These are phyloP conservation scores for Parmelia sp. DNA, from an alignment of 495 filamentous ascomycete species.

Conservation along the genomic window DNA sequence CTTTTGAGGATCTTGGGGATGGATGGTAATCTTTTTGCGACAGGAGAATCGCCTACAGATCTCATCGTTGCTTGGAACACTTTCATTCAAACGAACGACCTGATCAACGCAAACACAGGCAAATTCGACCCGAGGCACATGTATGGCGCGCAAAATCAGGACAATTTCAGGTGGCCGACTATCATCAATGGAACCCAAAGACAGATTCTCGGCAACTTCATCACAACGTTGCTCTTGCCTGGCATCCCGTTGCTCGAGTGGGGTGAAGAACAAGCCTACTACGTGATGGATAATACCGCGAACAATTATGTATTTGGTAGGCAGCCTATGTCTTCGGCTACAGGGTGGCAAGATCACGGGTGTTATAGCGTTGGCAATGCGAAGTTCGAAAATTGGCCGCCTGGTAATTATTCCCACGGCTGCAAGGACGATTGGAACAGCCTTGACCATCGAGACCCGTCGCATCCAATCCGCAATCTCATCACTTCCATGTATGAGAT, in stretches of 20 bases:
- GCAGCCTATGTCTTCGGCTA: conserved; percentile 42
- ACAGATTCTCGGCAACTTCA: conserved; percentile 41
- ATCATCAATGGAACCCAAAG: conserved; percentile 43
- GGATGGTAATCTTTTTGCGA: conserved; percentile 41
- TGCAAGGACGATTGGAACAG: conserved; percentile 46
- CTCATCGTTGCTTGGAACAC: conserved; percentile 42
- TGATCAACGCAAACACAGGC: conserved; percentile 45
- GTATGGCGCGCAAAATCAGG: conserved; percentile 47
- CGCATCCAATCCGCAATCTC: conserved; percentile 45
- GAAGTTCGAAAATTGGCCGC: conserved; percentile 42
- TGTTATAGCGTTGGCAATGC: conserved; percentile 44
- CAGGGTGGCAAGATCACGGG: conserved; percentile 48
- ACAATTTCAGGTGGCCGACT: conserved; percentile 49
- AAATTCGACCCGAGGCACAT: conserved; percentile 47
- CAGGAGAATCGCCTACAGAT: conserved; percentile 37
- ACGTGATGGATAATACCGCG: conserved; percentile 45
- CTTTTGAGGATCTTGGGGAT: conserved; percentile 46
- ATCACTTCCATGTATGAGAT: conserved; percentile 46
- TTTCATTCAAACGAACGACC: conserved; percentile 41
- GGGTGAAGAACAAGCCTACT: conserved; percentile 50
- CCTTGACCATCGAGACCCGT: conserved; percentile 47
- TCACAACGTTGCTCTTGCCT: conserved; percentile 42
- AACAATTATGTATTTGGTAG: conserved; percentile 47
- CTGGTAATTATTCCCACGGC: conserved; percentile 37
- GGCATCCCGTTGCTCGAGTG: conserved; percentile 45